Conservation (phyloP, 2,329 filamentous ascomycete genomes). For the Gaeumannomyces tritici region DNA sequence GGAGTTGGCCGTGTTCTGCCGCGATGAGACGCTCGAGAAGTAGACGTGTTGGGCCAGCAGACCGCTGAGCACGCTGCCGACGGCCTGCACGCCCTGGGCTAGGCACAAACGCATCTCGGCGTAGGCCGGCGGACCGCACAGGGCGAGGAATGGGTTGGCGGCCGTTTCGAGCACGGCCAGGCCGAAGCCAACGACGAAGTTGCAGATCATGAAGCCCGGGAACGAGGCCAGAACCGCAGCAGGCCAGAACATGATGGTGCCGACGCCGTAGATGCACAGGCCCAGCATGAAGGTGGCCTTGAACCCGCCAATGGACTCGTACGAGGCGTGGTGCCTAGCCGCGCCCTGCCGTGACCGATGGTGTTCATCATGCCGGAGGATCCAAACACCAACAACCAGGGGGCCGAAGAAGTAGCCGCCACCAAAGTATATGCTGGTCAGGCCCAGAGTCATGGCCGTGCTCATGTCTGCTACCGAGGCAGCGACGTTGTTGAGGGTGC, state of each 20-base stretch:
- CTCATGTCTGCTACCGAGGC: constrained; percentile 53
- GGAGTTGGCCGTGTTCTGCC: constrained; percentile 15
- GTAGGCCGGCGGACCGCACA: constrained; percentile 65
- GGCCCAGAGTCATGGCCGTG: constrained; percentile 51
- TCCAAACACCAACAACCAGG: constrained; percentile 57
- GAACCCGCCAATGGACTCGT: constrained; percentile 51
- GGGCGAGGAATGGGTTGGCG: constrained; percentile 63
- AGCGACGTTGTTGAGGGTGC: constrained; percentile 67
- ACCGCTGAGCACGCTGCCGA: constrained; percentile 63
- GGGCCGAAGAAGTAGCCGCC: constrained; percentile 63
- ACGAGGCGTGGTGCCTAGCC: constrained; percentile 8
- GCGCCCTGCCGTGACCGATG: constrained; percentile 29
- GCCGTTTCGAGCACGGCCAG: constrained; percentile 70
- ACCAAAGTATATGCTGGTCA: constrained; percentile 63
- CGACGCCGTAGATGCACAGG: constrained; percentile 62
- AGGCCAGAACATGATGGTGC: constrained; percentile 82
- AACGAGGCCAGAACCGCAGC: constrained; percentile 66
- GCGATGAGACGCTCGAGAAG: constrained; percentile 49
- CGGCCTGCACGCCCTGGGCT: constrained; percentile 68
- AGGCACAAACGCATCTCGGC: constrained; percentile 67
- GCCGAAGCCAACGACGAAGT: constrained; percentile 68
- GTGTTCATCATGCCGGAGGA: constrained; percentile 59
- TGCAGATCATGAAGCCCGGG: constrained; percentile 65
- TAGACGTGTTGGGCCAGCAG: constrained; percentile 66
- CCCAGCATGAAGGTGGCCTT: constrained; percentile 73